A percentile compares a stretch with the other conserved stretches of the same genome.
These are phyloP conservation scores for Ensete ventricosum DNA, from an alignment of 176 grass and related monocot species.

Conservation along the genomic window DNA sequence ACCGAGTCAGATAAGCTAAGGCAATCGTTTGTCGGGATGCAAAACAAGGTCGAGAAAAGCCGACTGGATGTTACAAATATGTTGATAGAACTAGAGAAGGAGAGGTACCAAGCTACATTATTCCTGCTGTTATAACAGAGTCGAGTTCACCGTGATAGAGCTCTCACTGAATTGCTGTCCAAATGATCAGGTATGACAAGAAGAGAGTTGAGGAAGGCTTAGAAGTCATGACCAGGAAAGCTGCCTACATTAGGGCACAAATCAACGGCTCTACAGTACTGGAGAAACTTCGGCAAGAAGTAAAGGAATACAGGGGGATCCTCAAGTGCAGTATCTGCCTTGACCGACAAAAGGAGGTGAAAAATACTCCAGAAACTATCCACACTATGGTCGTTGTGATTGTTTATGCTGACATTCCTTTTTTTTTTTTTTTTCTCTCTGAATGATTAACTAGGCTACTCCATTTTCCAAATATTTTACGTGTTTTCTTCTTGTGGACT, in stretches of 20 bases:
- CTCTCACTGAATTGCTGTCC: neutral
- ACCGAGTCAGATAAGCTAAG: constrained; percentile 39
- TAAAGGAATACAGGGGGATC: constrained; percentile 67
- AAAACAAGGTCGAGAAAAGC: constrained; percentile 47
- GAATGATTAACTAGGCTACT: too few species aligned
- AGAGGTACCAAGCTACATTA: constrained; percentile 41
- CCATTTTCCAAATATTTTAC: neutral
- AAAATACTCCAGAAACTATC: constrained; percentile 3
- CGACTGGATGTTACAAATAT: constrained; percentile 44
- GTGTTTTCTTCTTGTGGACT: neutral
- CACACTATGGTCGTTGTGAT: neutral
- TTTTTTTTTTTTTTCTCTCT: too few species aligned
- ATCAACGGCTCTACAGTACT: constrained; percentile 34
- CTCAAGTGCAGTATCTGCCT: constrained; percentile 70
- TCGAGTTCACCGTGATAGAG: neutral
- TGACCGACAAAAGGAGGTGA: constrained; percentile 75
- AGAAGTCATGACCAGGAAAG: constrained; percentile 63
- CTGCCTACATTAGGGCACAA: constrained; percentile 48
- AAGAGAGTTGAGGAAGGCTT: constrained; percentile 67
- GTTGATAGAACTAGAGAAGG: constrained; percentile 67
- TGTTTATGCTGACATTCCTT: neutral
- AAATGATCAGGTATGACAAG: constrained; percentile 58
- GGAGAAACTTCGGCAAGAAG: constrained; percentile 66
- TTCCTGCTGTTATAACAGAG: neutral
- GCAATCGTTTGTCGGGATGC: constrained; percentile 34